Base-by-base conservation (phyloP, 2,329 filamentous ascomycete genomes). In the Fusarium concolor region DNA sequence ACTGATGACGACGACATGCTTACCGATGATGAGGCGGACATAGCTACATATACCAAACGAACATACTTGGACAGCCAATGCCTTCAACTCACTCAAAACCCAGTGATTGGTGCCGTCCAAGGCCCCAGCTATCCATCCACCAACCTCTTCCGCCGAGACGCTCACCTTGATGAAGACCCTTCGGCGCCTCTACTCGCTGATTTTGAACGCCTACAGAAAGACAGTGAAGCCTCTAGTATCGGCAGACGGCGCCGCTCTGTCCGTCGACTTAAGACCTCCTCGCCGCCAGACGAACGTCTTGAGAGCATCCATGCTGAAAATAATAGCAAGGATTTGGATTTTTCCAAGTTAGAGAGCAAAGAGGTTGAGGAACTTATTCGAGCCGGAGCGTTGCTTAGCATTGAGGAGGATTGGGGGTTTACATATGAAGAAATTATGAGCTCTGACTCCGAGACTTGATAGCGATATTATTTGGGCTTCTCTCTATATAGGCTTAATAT, bases 51-150 rank as follows among this genome's bases (percentile, higher is more conserved):
- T 51, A 62, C 77, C 8, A 70, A 68, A n/a, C 63, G 67, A 5
- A 74, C 56, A 6, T 79, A 74, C 24, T 64, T 90, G 1, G 67
- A 75, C 2, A 75, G 74, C 6, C 71, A 76, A 0, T 80, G 84
- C 58, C 76, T 90, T 1, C 61, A 73, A 2, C 62, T 83, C 1
- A 78, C 82, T 51, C 74, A 76, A 1, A 81, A 87, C 65, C 83
- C 79, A 3, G 80, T 80, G 8, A 76, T 89, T 28, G 87, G 87
- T 28, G 85, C 81, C 7, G 80, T 89, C 3, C 84, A 90, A 70
- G 88, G 87, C 2, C 82, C 83, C 0, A 75, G 77, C 4, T 90
- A 90, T 68, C 62, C 76, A 2, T 67, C 76, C 3, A 82, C 84
- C 0, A 77, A 78, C 2, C 75, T 87, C 3, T 88, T 82, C 70